Evolutionary conservation across 139 green algal genomes (phyloP).

Genomic region (Deuterostichococcus epilithicus): DNA sequence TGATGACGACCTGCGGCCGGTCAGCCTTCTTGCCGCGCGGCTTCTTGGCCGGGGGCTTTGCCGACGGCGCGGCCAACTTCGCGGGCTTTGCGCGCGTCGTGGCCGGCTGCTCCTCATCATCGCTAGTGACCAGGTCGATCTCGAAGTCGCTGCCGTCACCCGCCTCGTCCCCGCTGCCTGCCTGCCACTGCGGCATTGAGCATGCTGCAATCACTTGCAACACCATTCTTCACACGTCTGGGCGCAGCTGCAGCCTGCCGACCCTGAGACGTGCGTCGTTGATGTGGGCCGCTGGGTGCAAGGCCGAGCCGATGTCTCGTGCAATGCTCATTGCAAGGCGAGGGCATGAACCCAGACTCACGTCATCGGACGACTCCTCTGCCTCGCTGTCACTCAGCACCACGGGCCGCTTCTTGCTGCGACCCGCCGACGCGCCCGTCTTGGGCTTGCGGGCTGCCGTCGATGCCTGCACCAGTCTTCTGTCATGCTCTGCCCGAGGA

Average conservation of each 20-base stretch:
- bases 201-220: too few species aligned
- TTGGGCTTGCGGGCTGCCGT: not conserved
- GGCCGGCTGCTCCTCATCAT: not conserved
- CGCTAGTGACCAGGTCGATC: constrained; percentile 52
- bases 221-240: too few species aligned
- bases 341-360: too few species aligned
- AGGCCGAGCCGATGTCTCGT: too few species aligned
- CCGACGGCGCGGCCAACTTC: not conserved
- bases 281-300: too few species aligned
- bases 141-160: constrained; percentile 49
- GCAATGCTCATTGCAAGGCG: too few species aligned
- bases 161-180: not conserved
- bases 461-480: not conserved
- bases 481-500: too few species aligned
- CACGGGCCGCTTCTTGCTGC: not conserved
- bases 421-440: not conserved
- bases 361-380: not conserved
- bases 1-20: not conserved
- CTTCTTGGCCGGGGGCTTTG: too few species aligned
- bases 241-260: too few species aligned
- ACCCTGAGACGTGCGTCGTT: too few species aligned
- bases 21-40: not conserved
- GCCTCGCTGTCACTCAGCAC: not conserved
- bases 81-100: not conserved
- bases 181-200: not conserved